Percentiles rank a stretch among this genome's conserved stretches.
These are phyloP conservation scores for Pythium myriotylum DNA, from an alignment of 352 stramenopile genomes.

Conservation along the genomic window DNA sequence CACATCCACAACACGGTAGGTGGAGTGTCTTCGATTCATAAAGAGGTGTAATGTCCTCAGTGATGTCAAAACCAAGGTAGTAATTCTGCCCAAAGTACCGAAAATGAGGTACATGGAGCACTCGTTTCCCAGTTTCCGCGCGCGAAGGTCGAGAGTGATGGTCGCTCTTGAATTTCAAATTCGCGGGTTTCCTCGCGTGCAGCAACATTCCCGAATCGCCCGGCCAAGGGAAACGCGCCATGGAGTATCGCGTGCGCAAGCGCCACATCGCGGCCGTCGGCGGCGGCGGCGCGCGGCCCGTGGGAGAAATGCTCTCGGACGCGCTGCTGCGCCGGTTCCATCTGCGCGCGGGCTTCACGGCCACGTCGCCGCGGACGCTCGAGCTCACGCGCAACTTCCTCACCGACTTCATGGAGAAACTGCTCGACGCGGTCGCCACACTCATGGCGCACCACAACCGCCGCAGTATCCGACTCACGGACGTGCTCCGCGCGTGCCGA, in stretches of 20 bases:
- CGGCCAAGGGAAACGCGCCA: slow-evolving; percentile 12
- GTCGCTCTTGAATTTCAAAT: slow-evolving; percentile 33
- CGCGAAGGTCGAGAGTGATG: slow-evolving; percentile 22
- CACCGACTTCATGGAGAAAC: slow-evolving; percentile 53
- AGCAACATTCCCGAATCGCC: slow-evolving; percentile 4
- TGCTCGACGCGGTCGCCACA: slow-evolving; percentile 53
- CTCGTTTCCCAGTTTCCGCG: slow-evolving; percentile 23
- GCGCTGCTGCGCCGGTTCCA: slow-evolving; percentile 68
- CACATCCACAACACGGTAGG: slow-evolving; percentile 1
- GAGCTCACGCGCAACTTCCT: slow-evolving; percentile 47
- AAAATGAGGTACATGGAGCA: slow-evolving; percentile 8
- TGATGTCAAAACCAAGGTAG: background rate
- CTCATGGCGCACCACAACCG: slow-evolving; percentile 52
- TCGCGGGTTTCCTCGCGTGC: background rate
- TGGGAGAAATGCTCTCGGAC: slow-evolving; percentile 39
- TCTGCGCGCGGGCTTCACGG: slow-evolving; percentile 65
- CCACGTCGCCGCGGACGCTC: slow-evolving; percentile 41
- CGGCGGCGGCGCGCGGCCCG: background rate
- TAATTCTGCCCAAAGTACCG: background rate
- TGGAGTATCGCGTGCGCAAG: slow-evolving; percentile 61
- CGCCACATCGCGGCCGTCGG: slow-evolving; percentile 27
- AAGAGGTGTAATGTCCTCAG: too few relatives aligned
- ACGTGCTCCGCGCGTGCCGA: slow-evolving; percentile 67
- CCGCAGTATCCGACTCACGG: slow-evolving; percentile 50
- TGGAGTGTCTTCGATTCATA: too few relatives aligned